Evolutionary conservation across 1,284 basidiomycete genomes (phyloP).

Genomic region (Boletus sp.): DNA sequence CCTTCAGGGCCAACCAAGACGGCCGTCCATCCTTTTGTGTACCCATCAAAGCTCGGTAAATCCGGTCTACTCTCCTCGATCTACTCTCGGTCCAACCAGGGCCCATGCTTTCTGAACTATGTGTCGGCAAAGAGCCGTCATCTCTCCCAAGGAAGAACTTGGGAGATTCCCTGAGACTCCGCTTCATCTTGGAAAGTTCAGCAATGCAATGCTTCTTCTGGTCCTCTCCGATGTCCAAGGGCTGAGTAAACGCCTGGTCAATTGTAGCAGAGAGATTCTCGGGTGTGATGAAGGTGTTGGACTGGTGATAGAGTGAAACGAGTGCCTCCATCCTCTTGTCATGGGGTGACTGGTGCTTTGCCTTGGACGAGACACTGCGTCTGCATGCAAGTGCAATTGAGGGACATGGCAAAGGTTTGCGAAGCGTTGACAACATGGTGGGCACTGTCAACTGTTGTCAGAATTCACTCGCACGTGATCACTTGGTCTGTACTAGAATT

Average conservation of each 20-base stretch:
- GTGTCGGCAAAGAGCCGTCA: background rate
- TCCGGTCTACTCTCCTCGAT: constrained; percentile 41
- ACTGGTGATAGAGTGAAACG: constrained; percentile 68
- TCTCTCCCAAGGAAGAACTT: constrained; percentile 38
- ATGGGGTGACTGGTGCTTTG: constrained; percentile 14
- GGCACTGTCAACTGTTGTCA: background rate
- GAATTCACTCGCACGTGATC: background rate
- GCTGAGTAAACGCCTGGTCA: constrained; percentile 52
- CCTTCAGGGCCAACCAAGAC: constrained; percentile 53
- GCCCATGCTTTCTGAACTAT: constrained; percentile 25
- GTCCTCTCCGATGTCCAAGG: constrained; percentile 14
- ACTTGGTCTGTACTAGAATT: constrained; percentile 6
- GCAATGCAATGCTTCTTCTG: constrained; percentile 17
- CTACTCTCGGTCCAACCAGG: constrained; percentile 36
- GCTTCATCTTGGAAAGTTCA: constrained; percentile 26
- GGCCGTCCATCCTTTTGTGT: constrained; percentile 43
- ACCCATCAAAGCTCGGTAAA: constrained; percentile 60
- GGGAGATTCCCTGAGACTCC: constrained; percentile 32
- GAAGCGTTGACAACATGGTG: constrained; percentile 13
- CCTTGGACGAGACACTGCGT: constrained; percentile 24
- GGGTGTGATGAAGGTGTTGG: constrained; percentile 61
- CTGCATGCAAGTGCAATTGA: constrained; percentile 8
- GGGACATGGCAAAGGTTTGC: constrained; percentile 6
- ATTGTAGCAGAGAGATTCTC: constrained; percentile 62
- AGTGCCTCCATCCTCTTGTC: constrained; percentile 66